These are phyloP conservation scores for Hymenoscyphus fraxineus DNA, from an alignment of 2,329 filamentous ascomycete genomes.

Conservation along the genomic window DNA sequence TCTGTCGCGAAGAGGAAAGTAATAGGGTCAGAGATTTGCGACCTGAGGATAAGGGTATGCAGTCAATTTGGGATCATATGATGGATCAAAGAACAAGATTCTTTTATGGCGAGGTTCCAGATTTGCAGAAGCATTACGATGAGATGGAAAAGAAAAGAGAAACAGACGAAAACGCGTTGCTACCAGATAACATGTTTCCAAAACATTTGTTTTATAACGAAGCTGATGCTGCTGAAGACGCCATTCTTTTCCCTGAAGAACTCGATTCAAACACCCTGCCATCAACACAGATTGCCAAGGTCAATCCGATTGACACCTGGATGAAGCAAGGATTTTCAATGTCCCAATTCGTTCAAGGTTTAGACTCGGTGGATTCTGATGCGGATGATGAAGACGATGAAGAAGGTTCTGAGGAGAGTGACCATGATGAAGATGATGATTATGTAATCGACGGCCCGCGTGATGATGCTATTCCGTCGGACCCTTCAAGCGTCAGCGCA, in stretches of 20 bases:
- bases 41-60: conserved; percentile 32
- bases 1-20: conserved; percentile 36
- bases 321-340: conserved; percentile 17
- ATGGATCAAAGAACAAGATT: conserved; percentile 18
- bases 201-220: conserved; percentile 37
- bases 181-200: conserved; percentile 14
- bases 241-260: conserved; percentile 40
- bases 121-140: neutral
- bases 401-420: conserved; percentile 3
- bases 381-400: conserved; percentile 1
- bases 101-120: conserved; percentile 8
- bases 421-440: conserved; percentile 11
- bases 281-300: conserved; percentile 11
- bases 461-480: neutral
- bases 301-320: conserved; percentile 14
- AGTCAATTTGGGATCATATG: conserved; percentile 36
- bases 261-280: neutral
- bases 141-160: neutral
- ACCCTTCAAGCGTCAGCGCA: neutral
- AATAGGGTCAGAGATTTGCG: conserved; percentile 37
- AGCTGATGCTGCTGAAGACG: conserved; percentile 40
- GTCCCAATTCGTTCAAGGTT: conserved; percentile 14
- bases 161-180: neutral
- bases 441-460: neutral
- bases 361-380: conserved; percentile 1